These are phyloP conservation scores for Persicaria tinctoria DNA, from an alignment of 148 eudicot species.

Conservation along the genomic window DNA sequence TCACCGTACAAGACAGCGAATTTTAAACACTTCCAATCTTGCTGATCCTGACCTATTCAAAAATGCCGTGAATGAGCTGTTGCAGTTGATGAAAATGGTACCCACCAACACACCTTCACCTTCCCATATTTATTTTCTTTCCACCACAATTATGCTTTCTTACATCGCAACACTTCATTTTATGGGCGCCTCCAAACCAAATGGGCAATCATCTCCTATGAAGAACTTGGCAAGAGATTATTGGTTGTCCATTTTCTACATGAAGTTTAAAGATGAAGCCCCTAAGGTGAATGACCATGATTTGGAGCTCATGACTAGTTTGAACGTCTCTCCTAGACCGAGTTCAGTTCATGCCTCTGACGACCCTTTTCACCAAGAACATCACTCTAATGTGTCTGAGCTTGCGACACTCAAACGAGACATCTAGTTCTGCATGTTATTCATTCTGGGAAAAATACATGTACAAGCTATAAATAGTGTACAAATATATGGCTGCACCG, in stretches of 20 bases:
- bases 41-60: conserved; percentile 65
- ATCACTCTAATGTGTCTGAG: conserved; percentile 18
- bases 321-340: conserved; percentile 62
- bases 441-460: neutral
- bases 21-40: conserved; percentile 61
- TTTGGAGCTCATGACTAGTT: conserved; percentile 42
- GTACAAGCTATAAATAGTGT: neutral
- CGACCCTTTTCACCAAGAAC: conserved; percentile 78
- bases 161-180: neutral
- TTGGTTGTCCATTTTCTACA: conserved; percentile 66
- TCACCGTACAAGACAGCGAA: conserved; percentile 65
- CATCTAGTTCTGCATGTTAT: neutral
- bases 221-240: conserved; percentile 82
- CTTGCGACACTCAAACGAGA: neutral
- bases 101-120: conserved; percentile 5
- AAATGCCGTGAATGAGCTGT: conserved; percentile 59
- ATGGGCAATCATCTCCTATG: neutral
- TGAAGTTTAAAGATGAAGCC: conserved; percentile 55
- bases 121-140: neutral
- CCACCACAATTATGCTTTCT: neutral
- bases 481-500: neutral
- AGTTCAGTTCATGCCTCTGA: conserved; percentile 62
- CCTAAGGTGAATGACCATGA: conserved; percentile 33
- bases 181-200: neutral
- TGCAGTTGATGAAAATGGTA: conserved; percentile 77